These are phyloP conservation scores for Macrolepiota dolichaula DNA, from an alignment of 768 basidiomycete genomes.

Conservation along the genomic window DNA sequence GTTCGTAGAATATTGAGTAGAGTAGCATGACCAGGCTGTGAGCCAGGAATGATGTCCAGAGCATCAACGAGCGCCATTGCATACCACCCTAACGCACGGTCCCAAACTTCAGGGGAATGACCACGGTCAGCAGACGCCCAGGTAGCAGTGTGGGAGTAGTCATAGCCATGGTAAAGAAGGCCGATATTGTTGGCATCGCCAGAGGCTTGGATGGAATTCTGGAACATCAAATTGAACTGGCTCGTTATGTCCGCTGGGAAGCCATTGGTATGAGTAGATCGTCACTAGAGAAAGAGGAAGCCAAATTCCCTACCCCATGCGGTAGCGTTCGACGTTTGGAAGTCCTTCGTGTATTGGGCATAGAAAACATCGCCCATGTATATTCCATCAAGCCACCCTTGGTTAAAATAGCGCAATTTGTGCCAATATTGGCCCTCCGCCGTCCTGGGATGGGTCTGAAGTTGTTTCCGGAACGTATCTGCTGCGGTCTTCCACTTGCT, in stretches of 20 bases:
- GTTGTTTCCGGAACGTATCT: constrained; percentile 33
- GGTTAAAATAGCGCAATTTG: constrained; percentile 36
- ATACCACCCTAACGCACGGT: constrained; percentile 46
- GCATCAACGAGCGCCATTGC: constrained; percentile 46
- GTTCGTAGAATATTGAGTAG: constrained; percentile 30
- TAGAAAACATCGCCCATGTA: constrained; percentile 47
- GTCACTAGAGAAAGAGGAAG: neutral
- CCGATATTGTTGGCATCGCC: constrained; percentile 35
- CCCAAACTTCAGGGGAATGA: constrained; percentile 46
- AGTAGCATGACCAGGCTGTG: constrained; percentile 24
- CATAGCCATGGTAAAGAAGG: constrained; percentile 48
- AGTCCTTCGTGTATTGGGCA: constrained; percentile 33
- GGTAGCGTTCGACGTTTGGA: constrained; percentile 31
- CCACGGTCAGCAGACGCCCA: constrained; percentile 46
- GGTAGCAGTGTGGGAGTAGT: constrained; percentile 35
- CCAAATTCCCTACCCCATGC: constrained; percentile 32
- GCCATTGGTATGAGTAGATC: constrained; percentile 5
- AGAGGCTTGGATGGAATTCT: constrained; percentile 36
- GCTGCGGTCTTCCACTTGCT: constrained; percentile 41
- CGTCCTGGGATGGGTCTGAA: constrained; percentile 39
- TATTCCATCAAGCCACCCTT: constrained; percentile 45
- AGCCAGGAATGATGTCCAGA: constrained; percentile 33
- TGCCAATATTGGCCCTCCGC: constrained; percentile 46
- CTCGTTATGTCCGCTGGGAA: constrained; percentile 32
- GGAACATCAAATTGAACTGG: constrained; percentile 42